phyloP scores from a whole-genome alignment of 2,329 filamentous ascomycete species.

The Colletotrichum tabaci region DNA sequence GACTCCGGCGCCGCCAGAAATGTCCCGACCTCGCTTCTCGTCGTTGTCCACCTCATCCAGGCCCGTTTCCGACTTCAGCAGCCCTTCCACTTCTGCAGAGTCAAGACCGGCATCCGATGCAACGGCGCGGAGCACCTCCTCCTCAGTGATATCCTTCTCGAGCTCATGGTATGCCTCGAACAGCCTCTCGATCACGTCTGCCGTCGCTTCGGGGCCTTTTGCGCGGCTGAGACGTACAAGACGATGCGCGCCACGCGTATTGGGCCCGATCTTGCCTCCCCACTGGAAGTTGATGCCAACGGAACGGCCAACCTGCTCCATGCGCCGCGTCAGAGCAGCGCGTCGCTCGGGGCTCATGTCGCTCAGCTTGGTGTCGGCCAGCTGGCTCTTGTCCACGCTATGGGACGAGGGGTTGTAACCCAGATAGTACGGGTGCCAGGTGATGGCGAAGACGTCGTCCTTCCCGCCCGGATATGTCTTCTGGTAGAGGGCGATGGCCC shows the following conservation, averaged over 20 bases:
- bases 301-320: conserved; percentile 48
- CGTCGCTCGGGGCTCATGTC: conserved; percentile 48
- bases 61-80: conserved; percentile 29
- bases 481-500: conserved; percentile 55
- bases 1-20: conserved; percentile 38
- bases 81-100: conserved; percentile 37
- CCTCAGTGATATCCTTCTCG: conserved; percentile 50
- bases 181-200: conserved; percentile 47
- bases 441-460: conserved; percentile 52
- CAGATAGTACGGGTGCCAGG: conserved; percentile 57
- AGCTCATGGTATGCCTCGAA: conserved; percentile 50
- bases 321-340: conserved; percentile 47
- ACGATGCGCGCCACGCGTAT: conserved; percentile 53
- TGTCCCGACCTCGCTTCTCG: conserved; percentile 26
- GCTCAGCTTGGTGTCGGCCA: conserved; percentile 45
- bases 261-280: conserved; percentile 51
- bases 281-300: conserved; percentile 53
- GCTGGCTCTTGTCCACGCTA: conserved; percentile 45
- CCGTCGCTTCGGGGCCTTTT: conserved; percentile 39
- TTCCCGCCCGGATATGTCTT: conserved; percentile 57
- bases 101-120: conserved; percentile 45
- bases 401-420: conserved; percentile 46
- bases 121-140: conserved; percentile 44
- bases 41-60: conserved; percentile 40
- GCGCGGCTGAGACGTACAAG: conserved; percentile 48